phyloP scores from a whole-genome alignment of 2,329 filamentous ascomycete species.

The Ophiostoma piceae region DNA sequence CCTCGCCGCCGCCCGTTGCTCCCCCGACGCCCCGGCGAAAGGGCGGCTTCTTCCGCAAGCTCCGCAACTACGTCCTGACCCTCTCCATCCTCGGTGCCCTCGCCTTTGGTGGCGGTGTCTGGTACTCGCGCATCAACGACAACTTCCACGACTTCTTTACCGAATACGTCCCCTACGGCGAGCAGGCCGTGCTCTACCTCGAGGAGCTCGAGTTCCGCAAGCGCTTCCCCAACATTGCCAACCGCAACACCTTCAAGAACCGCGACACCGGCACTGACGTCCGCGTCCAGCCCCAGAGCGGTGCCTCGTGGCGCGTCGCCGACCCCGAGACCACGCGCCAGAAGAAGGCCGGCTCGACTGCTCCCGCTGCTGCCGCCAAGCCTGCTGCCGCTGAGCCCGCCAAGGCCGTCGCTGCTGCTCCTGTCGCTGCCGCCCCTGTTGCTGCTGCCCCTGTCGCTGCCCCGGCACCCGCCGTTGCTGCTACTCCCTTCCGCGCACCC shows the following conservation, averaged over 20 bases:
- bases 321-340: constrained; percentile 57
- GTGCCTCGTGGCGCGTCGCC: constrained; percentile 73
- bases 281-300: constrained; percentile 78
- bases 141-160: constrained; percentile 99
- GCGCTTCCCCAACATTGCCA: constrained; percentile 59
- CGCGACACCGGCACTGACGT: constrained; percentile 63
- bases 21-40: constrained; percentile 42
- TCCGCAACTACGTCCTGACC: constrained; percentile 72
- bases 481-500: constrained; percentile 45
- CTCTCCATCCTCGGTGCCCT: constrained; percentile 70
- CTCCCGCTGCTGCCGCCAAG: background rate
- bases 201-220: constrained; percentile 92
- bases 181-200: constrained; percentile 89
- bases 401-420: constrained; percentile 24
- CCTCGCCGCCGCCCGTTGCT: constrained; percentile 36
- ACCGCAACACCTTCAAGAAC: constrained; percentile 42
- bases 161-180: constrained; percentile 89
- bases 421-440: constrained; percentile 29
- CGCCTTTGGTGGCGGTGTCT: constrained; percentile 82
- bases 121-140: constrained; percentile 88
- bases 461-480: constrained; percentile 25
- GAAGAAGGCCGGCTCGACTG: constrained; percentile 27
- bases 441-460: constrained; percentile 28
- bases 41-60: constrained; percentile 64
- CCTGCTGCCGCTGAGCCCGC: constrained; percentile 22